Evolutionary conservation across 306 rosid species (phyloP).

Genomic region (Canavalia gladiata): DNA sequence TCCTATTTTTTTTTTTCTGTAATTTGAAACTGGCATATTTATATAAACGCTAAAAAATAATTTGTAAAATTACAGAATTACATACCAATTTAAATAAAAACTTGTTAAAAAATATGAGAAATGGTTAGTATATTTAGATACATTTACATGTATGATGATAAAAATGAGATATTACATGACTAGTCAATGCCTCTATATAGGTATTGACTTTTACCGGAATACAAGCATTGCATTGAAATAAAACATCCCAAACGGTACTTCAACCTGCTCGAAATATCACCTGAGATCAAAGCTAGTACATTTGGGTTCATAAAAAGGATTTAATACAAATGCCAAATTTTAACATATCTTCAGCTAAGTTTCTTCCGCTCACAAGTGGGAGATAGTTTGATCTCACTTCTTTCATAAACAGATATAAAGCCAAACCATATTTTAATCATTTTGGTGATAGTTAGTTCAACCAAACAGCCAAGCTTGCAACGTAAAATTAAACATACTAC

Average conservation of each 20-base stretch:
- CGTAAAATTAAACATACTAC: neutral
- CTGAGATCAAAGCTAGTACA: no score
- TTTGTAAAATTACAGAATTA: neutral
- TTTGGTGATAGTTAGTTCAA: neutral
- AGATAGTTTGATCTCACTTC: neutral
- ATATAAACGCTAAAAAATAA: neutral
- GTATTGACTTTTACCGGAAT: no score
- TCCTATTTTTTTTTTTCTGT: neutral
- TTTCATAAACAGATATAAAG: neutral
- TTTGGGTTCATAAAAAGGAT: no score
- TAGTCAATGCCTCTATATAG: no score
- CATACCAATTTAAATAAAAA: neutral
- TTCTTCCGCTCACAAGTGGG: no score
- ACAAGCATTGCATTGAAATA: no score
- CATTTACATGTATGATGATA: no score
- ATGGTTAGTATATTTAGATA: neutral
- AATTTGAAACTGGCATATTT: neutral
- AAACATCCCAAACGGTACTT: no score
- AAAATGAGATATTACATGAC: no score
- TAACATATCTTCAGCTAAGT: no score
- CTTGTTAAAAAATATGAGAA: neutral
- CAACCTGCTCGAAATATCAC: no score
- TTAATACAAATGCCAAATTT: no score
- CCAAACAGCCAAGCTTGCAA: neutral
- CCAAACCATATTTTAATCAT: constrained; percentile 8